Conservation (phyloP, 2,329 filamentous ascomycete species). For the Cyphellophora europaea region DNA sequence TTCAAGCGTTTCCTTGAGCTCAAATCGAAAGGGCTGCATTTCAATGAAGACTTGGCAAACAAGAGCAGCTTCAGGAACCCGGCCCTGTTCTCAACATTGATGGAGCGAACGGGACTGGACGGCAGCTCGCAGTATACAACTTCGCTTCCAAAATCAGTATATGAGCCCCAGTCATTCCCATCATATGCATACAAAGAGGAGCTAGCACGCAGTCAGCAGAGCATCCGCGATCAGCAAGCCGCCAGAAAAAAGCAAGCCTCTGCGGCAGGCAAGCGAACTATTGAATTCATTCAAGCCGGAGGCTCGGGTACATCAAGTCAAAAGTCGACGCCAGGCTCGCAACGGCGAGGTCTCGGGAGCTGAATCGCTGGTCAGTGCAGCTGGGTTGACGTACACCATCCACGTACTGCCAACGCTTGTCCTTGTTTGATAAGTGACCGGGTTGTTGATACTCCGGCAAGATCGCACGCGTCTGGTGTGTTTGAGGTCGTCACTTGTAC, state of each 20-base stretch:
- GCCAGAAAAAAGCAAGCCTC: slow-evolving; percentile 15
- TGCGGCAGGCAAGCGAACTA: slow-evolving; percentile 16
- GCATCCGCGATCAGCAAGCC: slow-evolving; percentile 17
- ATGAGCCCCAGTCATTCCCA: slow-evolving; percentile 30
- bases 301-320: not conserved
- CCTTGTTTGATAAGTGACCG: too few relatives aligned
- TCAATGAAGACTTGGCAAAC: slow-evolving; percentile 51
- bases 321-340: not conserved
- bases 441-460: too few relatives aligned
- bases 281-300: slow-evolving; percentile 13
- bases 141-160: slow-evolving; percentile 33
- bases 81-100: slow-evolving; percentile 45
- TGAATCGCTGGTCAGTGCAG: too few relatives aligned
- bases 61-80: slow-evolving; percentile 53
- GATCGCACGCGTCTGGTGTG: too few relatives aligned
- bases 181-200: slow-evolving; percentile 38
- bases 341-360: too few relatives aligned
- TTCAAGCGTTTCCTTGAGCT: slow-evolving; percentile 52
- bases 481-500: too few relatives aligned
- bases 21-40: slow-evolving; percentile 54
- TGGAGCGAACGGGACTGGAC: slow-evolving; percentile 48
- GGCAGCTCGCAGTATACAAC: slow-evolving; percentile 46
- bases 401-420: too few relatives aligned
- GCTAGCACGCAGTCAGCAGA: slow-evolving; percentile 32
- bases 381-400: too few relatives aligned